These are phyloP conservation scores for Rosa lucieae DNA, from an alignment of 306 rosid genomes.

Conservation along the genomic window DNA sequence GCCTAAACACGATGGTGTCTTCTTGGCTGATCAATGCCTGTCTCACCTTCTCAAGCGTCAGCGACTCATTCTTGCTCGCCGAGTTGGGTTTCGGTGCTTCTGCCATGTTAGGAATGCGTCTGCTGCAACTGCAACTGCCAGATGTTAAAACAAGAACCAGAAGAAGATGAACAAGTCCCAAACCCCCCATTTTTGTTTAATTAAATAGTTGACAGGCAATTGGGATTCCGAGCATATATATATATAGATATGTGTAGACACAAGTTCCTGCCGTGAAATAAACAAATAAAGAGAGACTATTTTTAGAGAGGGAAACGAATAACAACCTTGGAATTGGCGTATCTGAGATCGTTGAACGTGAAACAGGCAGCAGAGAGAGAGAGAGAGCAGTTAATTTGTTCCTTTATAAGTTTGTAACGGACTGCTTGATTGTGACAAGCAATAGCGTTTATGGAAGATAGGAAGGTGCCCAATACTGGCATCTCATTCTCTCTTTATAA, in stretches of 20 bases:
- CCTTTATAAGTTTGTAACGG: neutral
- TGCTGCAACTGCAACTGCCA: conserved; percentile 5
- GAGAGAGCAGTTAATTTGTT: neutral
- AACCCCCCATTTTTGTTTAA: neutral
- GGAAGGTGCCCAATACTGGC: no score
- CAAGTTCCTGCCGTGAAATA: neutral
- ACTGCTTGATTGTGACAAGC: neutral
- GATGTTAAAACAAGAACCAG: conserved; percentile 27
- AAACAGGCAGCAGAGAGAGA: neutral
- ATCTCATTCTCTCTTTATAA: no score
- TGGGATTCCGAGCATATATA: neutral
- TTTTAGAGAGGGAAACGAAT: neutral
- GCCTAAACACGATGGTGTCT: conserved; percentile 65
- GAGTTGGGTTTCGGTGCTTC: conserved; percentile 17
- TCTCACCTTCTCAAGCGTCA: conserved; percentile 63
- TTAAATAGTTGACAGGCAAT: neutral
- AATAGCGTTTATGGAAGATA: no score
- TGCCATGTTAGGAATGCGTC: conserved; percentile 32
- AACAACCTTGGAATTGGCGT: neutral
- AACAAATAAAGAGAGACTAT: neutral
- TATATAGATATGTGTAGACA: neutral
- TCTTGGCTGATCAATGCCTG: conserved; percentile 70
- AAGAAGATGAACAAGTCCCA: conserved; percentile 5
- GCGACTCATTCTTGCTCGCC: neutral
- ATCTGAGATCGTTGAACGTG: neutral